phyloP scores from a whole-genome alignment of 2,329 filamentous ascomycete genomes.

The Alternaria burnsii region DNA sequence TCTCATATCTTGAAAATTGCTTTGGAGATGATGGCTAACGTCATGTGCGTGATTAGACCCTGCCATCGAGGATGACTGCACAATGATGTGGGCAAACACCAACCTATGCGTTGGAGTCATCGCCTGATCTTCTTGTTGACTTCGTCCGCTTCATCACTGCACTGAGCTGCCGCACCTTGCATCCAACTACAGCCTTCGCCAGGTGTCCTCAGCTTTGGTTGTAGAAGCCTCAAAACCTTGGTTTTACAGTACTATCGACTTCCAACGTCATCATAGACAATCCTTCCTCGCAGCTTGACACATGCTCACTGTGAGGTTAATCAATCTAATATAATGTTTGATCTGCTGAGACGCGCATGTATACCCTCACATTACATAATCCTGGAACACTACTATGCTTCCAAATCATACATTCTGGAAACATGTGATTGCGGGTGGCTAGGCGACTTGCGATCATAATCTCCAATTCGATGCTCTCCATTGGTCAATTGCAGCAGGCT shows the following conservation, averaged over 20 bases:
- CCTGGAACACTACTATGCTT: not conserved
- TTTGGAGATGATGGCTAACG: not conserved
- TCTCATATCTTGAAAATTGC: not conserved
- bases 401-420: not conserved
- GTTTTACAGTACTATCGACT: not conserved
- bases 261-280: not conserved
- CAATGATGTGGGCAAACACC: slow-evolving; percentile 9
- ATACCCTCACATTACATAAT: too few species aligned
- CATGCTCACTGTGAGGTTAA: not conserved
- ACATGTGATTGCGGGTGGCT: not conserved
- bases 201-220: not conserved
- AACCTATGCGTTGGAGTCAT: not conserved
- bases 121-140: not conserved
- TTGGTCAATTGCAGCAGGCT: not conserved
- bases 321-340: not conserved
- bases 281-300: fast-evolving
- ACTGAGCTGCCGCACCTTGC: not conserved
- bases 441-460: not conserved
- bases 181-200: not conserved
- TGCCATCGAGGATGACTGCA: not conserved
- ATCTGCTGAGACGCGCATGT: not conserved
- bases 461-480: not conserved
- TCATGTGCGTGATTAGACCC: not conserved
- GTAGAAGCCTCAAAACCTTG: not conserved
- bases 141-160: not conserved